Evolutionary conservation across 2,329 filamentous ascomycete species (phyloP).

Genomic region (Colletotrichum costaricense): DNA sequence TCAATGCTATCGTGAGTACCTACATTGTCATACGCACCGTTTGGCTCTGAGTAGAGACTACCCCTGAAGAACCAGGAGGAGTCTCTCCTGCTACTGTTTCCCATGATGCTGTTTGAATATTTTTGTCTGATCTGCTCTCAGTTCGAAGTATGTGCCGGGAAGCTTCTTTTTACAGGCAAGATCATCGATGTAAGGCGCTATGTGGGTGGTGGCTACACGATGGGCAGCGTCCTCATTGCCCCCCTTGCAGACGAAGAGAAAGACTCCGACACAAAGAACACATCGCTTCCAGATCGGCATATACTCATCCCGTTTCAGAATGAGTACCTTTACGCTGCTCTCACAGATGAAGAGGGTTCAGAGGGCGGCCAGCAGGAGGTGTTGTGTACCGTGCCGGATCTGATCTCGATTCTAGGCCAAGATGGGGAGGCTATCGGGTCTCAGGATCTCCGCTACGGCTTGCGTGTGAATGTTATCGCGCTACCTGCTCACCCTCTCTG

Average conservation of each 20-base stretch:
- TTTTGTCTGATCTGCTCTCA: neutral
- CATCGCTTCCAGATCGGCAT: conserved; percentile 39
- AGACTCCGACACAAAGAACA: conserved; percentile 32
- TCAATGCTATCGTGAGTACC: conserved; percentile 39
- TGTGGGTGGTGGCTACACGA: conserved; percentile 53
- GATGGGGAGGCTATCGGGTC: conserved; percentile 63
- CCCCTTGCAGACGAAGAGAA: conserved; percentile 44
- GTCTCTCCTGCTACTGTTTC: neutral
- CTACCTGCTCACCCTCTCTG: conserved; percentile 62
- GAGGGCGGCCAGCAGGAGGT: conserved; percentile 42
- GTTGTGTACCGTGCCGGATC: conserved; percentile 49
- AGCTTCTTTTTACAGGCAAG: conserved; percentile 52
- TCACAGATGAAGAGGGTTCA: conserved; percentile 45
- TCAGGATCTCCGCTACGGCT: conserved; percentile 61
- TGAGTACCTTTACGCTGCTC: conserved; percentile 52
- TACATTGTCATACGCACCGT: too few species aligned
- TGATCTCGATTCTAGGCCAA: conserved; percentile 50
- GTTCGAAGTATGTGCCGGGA: conserved; percentile 13
- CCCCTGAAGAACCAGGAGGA: neutral
- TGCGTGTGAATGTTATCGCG: conserved; percentile 61
- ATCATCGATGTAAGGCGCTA: conserved; percentile 52
- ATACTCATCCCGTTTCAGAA: conserved; percentile 56
- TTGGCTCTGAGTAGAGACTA: too few species aligned
- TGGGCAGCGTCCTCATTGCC: conserved; percentile 50
- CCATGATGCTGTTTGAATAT: neutral